Base-by-base conservation (phyloP, 345 rosid genomes). In the Gossypium mustelinum region DNA sequence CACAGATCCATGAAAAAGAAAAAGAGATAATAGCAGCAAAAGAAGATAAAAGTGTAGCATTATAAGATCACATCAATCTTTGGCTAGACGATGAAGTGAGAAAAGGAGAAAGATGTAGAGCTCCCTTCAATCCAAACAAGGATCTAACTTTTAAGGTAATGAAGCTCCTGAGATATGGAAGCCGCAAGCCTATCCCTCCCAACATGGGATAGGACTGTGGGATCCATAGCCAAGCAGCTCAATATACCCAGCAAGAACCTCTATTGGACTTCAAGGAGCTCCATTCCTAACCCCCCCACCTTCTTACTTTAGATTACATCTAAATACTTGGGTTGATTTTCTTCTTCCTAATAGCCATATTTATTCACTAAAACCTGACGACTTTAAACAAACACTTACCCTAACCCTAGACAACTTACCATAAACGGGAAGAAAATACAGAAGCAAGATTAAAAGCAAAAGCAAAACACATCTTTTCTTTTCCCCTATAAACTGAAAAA, bases 91-190 rank as follows among this genome's bases (percentile, higher is more conserved):
- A 0, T 11, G 51, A 2, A 10, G 51, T 3, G 0, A 7, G 7
- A 18, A 2, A 2, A 7, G 57, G 61, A 10, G 43, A 25, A 45
- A 75, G 79, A 69, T 70, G 88, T 86, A 88, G 98, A 93, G 97
- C 94, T 93, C 97, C 97, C 94, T 92, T 90, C 96, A 92, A 89
- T 92, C 97, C 97, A 93, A 93, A 89, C 70, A 85, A 85, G 85
- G 89, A 85, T 83, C 81, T 43, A 79, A 82, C 82, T 55, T 41
- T 0, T 0, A 54, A 77, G 81, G 85, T 39, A 79, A 82, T 85
- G 76, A 72, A 87, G 93, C 98, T 91, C 94, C 97, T 81, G 84
- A 85, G 84, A 86, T 93, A 93, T 88, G 98, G 86, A 93, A 87
- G 88, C 98, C 98, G 77, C 88, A 88, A 68, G 75, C 87, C 97